A percentile compares a stretch with the other conserved stretches of the same genome.
phyloP scores from a whole-genome alignment of 192 early-diverging fungal species.

The Phycomyces nitens region DNA sequence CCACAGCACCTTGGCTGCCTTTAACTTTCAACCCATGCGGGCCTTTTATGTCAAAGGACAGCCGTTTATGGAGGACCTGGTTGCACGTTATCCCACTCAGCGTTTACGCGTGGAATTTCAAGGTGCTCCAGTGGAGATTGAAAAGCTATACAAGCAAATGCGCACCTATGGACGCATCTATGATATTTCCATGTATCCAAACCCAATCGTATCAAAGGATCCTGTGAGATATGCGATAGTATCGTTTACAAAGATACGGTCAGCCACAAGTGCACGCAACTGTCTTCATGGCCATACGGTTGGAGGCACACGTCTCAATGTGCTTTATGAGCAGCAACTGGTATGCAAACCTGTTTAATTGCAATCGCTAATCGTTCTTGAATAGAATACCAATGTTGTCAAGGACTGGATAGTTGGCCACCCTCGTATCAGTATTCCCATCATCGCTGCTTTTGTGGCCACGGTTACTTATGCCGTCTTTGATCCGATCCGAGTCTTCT shows the following conservation, averaged over 20 bases:
- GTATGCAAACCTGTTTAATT: no score
- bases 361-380: not conserved
- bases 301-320: constrained; percentile 57
- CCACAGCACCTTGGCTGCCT: constrained; percentile 57
- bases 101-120: constrained; percentile 69
- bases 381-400: constrained; percentile 52
- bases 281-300: constrained; percentile 85
- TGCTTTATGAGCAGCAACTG: constrained; percentile 59
- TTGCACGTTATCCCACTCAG: constrained; percentile 45
- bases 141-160: constrained; percentile 70
- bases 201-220: constrained; percentile 65
- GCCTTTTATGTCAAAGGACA: constrained; percentile 66
- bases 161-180: constrained; percentile 79
- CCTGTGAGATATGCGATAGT: constrained; percentile 76
- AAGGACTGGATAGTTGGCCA: constrained; percentile 71
- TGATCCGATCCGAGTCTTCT: constrained; percentile 89
- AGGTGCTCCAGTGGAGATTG: constrained; percentile 65
- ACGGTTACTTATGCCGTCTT: constrained; percentile 81
- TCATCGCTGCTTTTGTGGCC: constrained; percentile 73
- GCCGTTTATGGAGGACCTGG: constrained; percentile 74
- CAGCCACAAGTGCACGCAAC: constrained; percentile 88
- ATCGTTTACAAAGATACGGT: constrained; percentile 70
- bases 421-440: constrained; percentile 70
- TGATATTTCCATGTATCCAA: constrained; percentile 62
- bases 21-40: constrained; percentile 60